Percentiles rank a stretch among this genome's conserved stretches.
phyloP scores from a whole-genome alignment of 1,139 yeast genomes.

The Kodamaea arcana region DNA sequence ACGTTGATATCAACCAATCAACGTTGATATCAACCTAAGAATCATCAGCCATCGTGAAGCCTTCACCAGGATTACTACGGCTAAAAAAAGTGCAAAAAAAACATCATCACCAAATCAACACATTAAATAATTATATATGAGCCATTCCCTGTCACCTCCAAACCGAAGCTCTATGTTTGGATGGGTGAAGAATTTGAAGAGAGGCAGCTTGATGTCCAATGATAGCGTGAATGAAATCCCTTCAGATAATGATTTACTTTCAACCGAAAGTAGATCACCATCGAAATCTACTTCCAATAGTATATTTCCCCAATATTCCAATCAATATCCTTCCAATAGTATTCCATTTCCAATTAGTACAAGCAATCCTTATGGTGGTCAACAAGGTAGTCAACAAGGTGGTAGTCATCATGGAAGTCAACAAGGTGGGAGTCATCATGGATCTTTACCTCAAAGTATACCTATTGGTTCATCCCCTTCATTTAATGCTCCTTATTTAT shows the following conservation, averaged over 20 bases:
- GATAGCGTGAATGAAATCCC: slow-evolving; percentile 39
- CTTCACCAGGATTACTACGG: too few relatives aligned
- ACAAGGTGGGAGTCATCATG: not conserved
- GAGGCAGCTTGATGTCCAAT: slow-evolving; percentile 34
- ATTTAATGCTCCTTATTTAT: not conserved
- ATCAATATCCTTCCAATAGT: slow-evolving; percentile 5
- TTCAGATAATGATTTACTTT: slow-evolving; percentile 27
- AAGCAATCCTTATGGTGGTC: slow-evolving; percentile 2
- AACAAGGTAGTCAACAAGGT: not conserved
- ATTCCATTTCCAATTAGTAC: slow-evolving; percentile 9
- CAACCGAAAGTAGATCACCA: slow-evolving; percentile 24
- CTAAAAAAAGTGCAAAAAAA: too few relatives aligned
- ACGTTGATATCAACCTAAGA: too few relatives aligned
- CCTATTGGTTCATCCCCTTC: not conserved
- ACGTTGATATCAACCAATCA: too few relatives aligned
- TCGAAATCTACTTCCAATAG: slow-evolving; percentile 15
- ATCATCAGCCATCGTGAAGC: too few relatives aligned
- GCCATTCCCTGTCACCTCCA: slow-evolving; percentile 40
- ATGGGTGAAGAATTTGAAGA: slow-evolving; percentile 46
- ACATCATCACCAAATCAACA: not conserved
- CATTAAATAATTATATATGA: slow-evolving; percentile 21
- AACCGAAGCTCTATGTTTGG: slow-evolving; percentile 43
- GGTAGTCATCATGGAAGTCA: not conserved
- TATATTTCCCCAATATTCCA: slow-evolving; percentile 9
- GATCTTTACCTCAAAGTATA: not conserved